These are phyloP conservation scores for Leucocoprinus leucothites DNA, from an alignment of 768 basidiomycete species.

Conservation along the genomic window DNA sequence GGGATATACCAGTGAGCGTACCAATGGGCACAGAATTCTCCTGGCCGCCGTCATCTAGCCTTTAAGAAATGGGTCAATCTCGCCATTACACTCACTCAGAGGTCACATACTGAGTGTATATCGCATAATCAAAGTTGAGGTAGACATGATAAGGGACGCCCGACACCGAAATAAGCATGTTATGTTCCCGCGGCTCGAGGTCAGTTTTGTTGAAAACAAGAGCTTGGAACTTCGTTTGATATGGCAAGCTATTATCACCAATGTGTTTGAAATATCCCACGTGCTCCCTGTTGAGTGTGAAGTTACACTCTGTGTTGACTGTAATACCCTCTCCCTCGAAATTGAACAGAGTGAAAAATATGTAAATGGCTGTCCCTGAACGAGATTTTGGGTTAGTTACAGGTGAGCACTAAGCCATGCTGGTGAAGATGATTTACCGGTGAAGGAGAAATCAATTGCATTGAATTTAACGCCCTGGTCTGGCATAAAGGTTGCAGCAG, in stretches of 20 bases:
- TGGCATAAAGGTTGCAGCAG: slow-evolving; percentile 30
- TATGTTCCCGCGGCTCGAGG: slow-evolving; percentile 12
- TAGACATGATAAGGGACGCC: slow-evolving; percentile 12
- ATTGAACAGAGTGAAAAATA: slow-evolving; percentile 38
- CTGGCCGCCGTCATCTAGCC: background rate
- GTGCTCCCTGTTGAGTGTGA: slow-evolving; percentile 19
- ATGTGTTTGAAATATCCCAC: slow-evolving; percentile 17
- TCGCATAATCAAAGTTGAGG: slow-evolving; percentile 17
- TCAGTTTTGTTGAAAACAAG: slow-evolving; percentile 17
- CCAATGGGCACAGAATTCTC: too few species aligned
- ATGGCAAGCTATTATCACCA: slow-evolving; percentile 12
- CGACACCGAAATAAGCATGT: slow-evolving; percentile 10
- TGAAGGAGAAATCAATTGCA: slow-evolving; percentile 26
- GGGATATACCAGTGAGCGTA: too few species aligned
- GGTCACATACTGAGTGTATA: slow-evolving; percentile 8
- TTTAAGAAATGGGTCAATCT: too few species aligned
- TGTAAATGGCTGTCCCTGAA: slow-evolving; percentile 34
- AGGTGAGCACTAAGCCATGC: too few species aligned
- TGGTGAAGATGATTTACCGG: slow-evolving; percentile 17
- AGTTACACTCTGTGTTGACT: slow-evolving; percentile 21
- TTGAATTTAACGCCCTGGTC: slow-evolving; percentile 18
- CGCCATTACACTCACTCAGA: background rate
- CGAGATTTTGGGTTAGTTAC: too few species aligned
- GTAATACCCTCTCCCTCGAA: slow-evolving; percentile 18
- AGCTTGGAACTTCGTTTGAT: slow-evolving; percentile 14